Evolutionary conservation across 176 grass and related monocot genomes (phyloP).

Genomic region (Lolium perenne): DNA sequence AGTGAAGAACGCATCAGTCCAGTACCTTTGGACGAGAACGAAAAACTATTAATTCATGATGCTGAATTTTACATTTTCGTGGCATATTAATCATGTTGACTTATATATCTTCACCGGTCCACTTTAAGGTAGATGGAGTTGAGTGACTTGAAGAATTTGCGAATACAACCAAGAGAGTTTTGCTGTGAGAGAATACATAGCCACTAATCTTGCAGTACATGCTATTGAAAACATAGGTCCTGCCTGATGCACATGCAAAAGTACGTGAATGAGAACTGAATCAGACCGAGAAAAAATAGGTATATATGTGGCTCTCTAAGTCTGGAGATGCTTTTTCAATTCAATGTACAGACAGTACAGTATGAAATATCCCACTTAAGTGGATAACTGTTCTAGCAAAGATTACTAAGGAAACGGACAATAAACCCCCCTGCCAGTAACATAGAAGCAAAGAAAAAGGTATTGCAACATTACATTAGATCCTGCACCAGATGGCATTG

Average conservation of each 20-base stretch:
- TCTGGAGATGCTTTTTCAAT: not conserved
- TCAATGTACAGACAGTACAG: not conserved
- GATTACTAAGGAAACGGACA: not conserved
- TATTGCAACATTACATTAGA: slow-evolving; percentile 5
- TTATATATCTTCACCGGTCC: no score
- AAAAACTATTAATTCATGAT: no score
- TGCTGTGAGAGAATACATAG: not conserved
- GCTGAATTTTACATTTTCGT: no score
- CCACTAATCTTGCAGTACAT: not conserved
- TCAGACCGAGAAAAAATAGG: no score
- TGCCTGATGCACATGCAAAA: slow-evolving; percentile 10
- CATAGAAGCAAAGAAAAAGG: not conserved
- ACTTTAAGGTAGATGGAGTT: not conserved
- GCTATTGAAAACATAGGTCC: not conserved
- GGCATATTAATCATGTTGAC: no score
- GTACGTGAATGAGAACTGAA: not conserved
- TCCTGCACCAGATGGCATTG: not conserved
- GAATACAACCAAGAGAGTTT: not conserved
- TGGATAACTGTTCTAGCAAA: not conserved
- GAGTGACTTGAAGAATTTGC: not conserved
- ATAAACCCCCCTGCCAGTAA: not conserved
- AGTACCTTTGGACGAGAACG: no score
- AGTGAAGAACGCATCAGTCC: no score
- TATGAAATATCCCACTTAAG: not conserved
- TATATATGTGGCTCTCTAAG: not conserved